Evolutionary conservation across 176 grass and related monocot genomes (phyloP).

Genomic region (Lolium perenne): DNA sequence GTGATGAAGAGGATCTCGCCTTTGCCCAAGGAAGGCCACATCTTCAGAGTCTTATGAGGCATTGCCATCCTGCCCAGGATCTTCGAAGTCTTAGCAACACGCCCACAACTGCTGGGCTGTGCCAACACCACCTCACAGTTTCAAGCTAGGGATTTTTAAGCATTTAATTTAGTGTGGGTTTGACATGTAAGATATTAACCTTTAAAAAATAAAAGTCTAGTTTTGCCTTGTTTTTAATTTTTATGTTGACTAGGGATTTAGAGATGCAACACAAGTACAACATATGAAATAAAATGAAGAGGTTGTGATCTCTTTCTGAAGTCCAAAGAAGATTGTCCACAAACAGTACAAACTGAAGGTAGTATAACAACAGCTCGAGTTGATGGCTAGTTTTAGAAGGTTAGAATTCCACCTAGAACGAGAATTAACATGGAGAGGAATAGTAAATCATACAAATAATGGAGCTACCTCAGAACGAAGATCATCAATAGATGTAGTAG

Average conservation of each 20-base stretch:
- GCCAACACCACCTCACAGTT: neutral
- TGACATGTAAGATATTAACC: neutral
- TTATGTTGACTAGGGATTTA: neutral
- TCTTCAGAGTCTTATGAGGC: neutral
- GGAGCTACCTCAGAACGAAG: constrained; percentile 86
- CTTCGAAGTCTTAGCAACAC: neutral
- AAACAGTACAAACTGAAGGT: neutral
- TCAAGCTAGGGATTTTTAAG: neutral
- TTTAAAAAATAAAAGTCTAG: neutral
- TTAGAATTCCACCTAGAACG: neutral
- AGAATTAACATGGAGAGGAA: constrained; percentile 4
- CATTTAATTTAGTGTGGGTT: neutral
- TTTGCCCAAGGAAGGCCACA: neutral
- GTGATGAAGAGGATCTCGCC: neutral
- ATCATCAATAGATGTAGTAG: constrained; percentile 94
- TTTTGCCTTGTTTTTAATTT: neutral
- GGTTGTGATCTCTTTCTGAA: neutral
- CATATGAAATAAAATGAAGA: neutral
- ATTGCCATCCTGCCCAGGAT: neutral
- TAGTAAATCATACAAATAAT: constrained; percentile 35
- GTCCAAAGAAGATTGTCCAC: neutral
- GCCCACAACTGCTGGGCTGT: no score
- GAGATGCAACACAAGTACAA: neutral
- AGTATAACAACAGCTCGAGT: neutral
- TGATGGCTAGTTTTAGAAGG: neutral